Percentiles rank a stretch among this genome's conserved stretches.
phyloP scores from a whole-genome alignment of 352 stramenopile genomes.

The Phytopythium montanum region DNA sequence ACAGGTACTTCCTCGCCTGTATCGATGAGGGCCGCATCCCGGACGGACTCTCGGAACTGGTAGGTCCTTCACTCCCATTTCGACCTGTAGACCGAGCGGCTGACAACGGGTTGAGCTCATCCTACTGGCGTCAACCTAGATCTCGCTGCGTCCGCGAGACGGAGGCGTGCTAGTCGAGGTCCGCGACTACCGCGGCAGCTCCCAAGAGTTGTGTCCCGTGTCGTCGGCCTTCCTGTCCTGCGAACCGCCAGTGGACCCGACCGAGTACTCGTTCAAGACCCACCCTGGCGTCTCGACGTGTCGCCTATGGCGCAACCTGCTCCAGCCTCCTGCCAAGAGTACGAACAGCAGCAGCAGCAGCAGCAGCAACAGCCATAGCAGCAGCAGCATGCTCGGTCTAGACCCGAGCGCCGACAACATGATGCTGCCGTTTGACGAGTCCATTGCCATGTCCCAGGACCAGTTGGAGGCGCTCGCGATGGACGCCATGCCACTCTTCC shows the following conservation, averaged over 20 bases:
- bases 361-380: constrained; percentile 8
- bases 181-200: constrained; percentile 29
- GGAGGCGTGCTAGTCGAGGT: constrained; percentile 27
- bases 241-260: neutral
- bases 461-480: constrained; percentile 33
- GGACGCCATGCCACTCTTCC: constrained; percentile 27
- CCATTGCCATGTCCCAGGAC: constrained; percentile 10
- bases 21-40: constrained; percentile 47
- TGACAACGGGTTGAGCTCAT: neutral
- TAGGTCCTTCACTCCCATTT: constrained; percentile 12
- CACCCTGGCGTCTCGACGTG: neutral
- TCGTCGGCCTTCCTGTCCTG: constrained; percentile 29
- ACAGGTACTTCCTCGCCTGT: constrained; percentile 62
- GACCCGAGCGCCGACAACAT: constrained; percentile 3
- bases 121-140: constrained; percentile 11
- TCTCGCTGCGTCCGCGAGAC: constrained; percentile 8
- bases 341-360: constrained; percentile 1
- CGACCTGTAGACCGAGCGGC: neutral
- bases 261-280: neutral
- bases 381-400: constrained; percentile 7
- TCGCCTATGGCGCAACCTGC: constrained; percentile 2
- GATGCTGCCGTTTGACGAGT: constrained; percentile 12
- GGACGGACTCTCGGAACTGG: constrained; percentile 56
- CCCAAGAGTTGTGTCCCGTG: constrained; percentile 22
- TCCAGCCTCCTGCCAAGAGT: neutral